These are phyloP conservation scores for Quercus mongolica DNA, from an alignment of 306 rosid genomes.

Conservation along the genomic window DNA sequence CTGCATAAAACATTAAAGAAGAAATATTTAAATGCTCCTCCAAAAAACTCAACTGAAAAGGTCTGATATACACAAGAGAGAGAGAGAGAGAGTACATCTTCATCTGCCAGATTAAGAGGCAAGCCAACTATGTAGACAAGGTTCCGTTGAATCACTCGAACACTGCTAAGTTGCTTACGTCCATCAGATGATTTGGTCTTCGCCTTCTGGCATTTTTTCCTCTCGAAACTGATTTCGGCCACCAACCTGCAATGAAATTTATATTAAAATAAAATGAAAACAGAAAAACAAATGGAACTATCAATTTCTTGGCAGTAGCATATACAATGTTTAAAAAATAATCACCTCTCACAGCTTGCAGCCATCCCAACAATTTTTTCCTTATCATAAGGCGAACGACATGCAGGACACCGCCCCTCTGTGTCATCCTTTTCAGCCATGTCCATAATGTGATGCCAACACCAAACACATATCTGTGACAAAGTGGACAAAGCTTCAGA, in stretches of 20 bases:
- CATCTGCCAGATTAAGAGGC: slow-evolving; percentile 75
- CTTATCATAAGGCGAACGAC: slow-evolving; percentile 91
- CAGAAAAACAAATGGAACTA: neutral
- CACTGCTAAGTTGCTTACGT: slow-evolving; percentile 92
- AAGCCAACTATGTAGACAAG: slow-evolving; percentile 96
- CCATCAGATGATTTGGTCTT: slow-evolving; percentile 86
- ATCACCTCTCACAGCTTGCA: slow-evolving; percentile 80
- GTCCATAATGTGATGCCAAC: slow-evolving; percentile 98
- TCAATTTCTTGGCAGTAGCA: slow-evolving; percentile 13
- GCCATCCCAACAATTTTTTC: slow-evolving; percentile 95
- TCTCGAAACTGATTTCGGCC: slow-evolving; percentile 70
- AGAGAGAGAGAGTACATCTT: slow-evolving; percentile 65
- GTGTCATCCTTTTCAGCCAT: slow-evolving; percentile 99
- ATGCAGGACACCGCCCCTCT: slow-evolving; percentile 96
- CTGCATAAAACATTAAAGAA: slow-evolving; percentile 42
- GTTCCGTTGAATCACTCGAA: slow-evolving; percentile 96
- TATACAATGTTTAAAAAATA: slow-evolving; percentile 17
- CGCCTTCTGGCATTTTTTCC: slow-evolving; percentile 75
- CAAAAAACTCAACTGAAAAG: neutral
- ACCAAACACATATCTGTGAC: slow-evolving; percentile 96
- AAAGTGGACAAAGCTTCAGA: slow-evolving; percentile 14
- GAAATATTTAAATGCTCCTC: neutral
- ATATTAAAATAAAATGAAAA: neutral
- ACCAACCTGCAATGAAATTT: slow-evolving; percentile 44
- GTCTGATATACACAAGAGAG: neutral